These are phyloP conservation scores for Bryoglossum gracile DNA, from an alignment of 495 filamentous ascomycete genomes.

Conservation along the genomic window DNA sequence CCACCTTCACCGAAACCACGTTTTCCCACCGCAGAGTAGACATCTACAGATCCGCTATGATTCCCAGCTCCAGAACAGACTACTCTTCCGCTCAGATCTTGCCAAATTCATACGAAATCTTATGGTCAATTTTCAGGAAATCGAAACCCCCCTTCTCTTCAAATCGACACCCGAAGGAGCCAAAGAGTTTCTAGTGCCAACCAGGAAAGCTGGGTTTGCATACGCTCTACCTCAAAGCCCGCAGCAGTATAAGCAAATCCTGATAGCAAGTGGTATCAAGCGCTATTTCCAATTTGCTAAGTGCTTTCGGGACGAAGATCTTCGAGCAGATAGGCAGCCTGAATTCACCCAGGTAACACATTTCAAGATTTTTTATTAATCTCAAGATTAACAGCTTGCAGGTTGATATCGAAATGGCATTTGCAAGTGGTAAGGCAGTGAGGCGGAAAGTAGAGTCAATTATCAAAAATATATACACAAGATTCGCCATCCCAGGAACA, in stretches of 20 bases:
- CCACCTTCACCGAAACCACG: conserved; percentile 63
- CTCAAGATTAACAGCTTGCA: conserved; percentile 24
- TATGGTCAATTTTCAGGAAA: conserved; percentile 60
- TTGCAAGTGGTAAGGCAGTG: conserved; percentile 65
- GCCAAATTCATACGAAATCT: conserved; percentile 44
- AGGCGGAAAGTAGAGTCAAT: conserved; percentile 62
- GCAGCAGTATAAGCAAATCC: conserved; percentile 97
- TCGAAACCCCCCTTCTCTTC: conserved; percentile 92
- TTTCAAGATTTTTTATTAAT: neutral
- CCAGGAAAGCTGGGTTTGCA: conserved; percentile 58
- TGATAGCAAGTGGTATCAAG: conserved; percentile 82
- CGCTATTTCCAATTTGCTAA: conserved; percentile 88
- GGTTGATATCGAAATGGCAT: conserved; percentile 91
- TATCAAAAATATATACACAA: conserved; percentile 50
- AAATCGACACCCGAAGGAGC: conserved; percentile 97
- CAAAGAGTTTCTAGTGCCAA: conserved; percentile 91
- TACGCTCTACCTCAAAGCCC: conserved; percentile 95
- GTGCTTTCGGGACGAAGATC: conserved; percentile 94
- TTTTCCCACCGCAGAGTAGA: conserved; percentile 64
- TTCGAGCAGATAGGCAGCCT: conserved; percentile 87
- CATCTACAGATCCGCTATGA: conserved; percentile 81
- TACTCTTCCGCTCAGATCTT: conserved; percentile 49
- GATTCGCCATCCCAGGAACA: neutral
- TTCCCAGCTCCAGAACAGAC: conserved; percentile 50
- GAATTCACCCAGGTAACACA: conserved; percentile 82